phyloP scores from a whole-genome alignment of 2,329 filamentous ascomycete genomes.

The Alternaria alternata region DNA sequence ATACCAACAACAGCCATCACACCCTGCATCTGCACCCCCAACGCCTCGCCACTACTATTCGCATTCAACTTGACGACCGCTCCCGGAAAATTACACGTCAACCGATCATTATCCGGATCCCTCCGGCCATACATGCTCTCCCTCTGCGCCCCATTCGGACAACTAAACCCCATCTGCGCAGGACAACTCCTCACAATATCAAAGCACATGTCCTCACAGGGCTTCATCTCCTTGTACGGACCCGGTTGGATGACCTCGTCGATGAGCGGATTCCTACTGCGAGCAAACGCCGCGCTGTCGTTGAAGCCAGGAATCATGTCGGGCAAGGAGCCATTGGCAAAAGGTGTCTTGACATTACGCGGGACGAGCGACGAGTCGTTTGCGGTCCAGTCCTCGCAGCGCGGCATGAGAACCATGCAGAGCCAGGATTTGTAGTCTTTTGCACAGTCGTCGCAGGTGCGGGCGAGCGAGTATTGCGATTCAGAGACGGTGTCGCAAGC shows the following conservation, averaged over 20 bases:
- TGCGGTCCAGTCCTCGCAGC: constrained; percentile 83
- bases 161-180: constrained; percentile 75
- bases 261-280: constrained; percentile 75
- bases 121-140: constrained; percentile 38
- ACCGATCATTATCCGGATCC: constrained; percentile 15
- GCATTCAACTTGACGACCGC: constrained; percentile 51
- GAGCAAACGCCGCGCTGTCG: constrained; percentile 56
- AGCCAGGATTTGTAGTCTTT: constrained; percentile 92
- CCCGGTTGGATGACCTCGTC: constrained; percentile 77
- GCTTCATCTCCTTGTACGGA: constrained; percentile 91
- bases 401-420: constrained; percentile 89
- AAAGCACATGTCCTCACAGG: constrained; percentile 88
- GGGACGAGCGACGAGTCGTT: constrained; percentile 61
- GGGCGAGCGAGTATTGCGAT: constrained; percentile 81
- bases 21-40: neutral
- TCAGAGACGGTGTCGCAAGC: constrained; percentile 80
- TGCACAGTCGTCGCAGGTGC: constrained; percentile 77
- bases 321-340: constrained; percentile 70
- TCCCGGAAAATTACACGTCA: constrained; percentile 54
- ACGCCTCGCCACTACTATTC: neutral
- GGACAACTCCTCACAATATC: constrained; percentile 87
- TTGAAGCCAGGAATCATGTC: constrained; percentile 22
- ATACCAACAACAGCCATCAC: neutral
- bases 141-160: constrained; percentile 61
- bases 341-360: constrained; percentile 74